Evolutionary conservation across 441 rosid genomes (phyloP).

Genomic region (Erysimum cheiri): DNA sequence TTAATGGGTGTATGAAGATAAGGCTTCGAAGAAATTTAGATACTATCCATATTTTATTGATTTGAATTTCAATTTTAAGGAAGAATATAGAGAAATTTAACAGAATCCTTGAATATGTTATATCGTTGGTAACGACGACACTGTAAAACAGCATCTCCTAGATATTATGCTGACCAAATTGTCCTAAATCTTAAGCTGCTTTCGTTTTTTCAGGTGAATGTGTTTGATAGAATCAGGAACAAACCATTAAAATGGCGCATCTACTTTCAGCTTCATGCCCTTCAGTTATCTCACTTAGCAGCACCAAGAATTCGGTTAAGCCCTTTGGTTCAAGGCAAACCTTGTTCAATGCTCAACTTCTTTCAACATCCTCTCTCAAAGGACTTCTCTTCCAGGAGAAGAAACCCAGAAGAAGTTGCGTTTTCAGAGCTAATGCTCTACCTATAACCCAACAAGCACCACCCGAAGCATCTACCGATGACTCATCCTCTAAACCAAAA

Average conservation of each 20-base stretch:
- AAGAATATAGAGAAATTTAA: neutral
- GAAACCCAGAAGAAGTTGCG: slow-evolving; percentile 43
- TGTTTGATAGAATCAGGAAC: slow-evolving; percentile 38
- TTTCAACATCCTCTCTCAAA: slow-evolving; percentile 47
- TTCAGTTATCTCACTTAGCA: slow-evolving; percentile 49
- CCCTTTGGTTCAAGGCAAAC: slow-evolving; percentile 42
- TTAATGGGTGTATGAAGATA: neutral
- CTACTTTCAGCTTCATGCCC: slow-evolving; percentile 66
- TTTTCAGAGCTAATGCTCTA: slow-evolving; percentile 53
- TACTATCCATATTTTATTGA: too few relatives aligned
- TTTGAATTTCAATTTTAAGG: neutral
- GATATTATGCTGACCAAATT: neutral
- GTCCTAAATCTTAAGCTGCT: slow-evolving; percentile 1
- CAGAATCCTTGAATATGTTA: too few relatives aligned
- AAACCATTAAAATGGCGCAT: slow-evolving; percentile 60
- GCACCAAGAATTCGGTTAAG: slow-evolving; percentile 39
- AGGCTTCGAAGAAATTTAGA: neutral
- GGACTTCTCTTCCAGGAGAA: slow-evolving; percentile 48
- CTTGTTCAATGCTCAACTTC: slow-evolving; percentile 38
- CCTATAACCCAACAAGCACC: slow-evolving; percentile 62
- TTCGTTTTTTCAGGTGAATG: slow-evolving; percentile 54
- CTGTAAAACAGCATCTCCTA: neutral
- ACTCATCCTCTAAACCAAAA: slow-evolving; percentile 52
- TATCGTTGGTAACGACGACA: too few relatives aligned
- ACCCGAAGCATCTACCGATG: slow-evolving; percentile 51